Evolutionary conservation across 768 basidiomycete genomes (phyloP), one percentile per base, ranked within the genome.

Genomic region (Auricularia sp.): DNA sequence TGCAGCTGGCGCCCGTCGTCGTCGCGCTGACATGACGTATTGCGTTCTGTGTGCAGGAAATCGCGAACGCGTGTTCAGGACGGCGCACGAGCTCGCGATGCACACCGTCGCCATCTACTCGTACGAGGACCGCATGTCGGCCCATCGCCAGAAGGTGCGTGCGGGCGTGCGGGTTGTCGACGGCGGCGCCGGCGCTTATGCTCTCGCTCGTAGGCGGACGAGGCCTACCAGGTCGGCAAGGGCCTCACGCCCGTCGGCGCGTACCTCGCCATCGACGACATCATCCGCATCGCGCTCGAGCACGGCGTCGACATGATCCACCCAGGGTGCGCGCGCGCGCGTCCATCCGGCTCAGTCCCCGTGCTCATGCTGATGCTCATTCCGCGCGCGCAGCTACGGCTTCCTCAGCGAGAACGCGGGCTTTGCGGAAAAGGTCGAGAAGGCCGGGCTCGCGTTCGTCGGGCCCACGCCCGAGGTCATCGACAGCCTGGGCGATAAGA

Each of bases 251-350:
- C 97, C 37, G 97, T 99, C 47, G 97, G 82, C 18, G 97, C 97
- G 10, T 99, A 99, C 76, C 89, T 99, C 68, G 89, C 95, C 2
- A 95, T 98, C 75, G 94, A 98, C 70, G 94, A 97, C 72, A 98
- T 99, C 76, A 94, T 99, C 77, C 80, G 87, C 68, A 89, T 94
- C 69, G 93, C 94, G n/a, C 82, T 98, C 54, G 95, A 98, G 76
- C 94, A 98, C 76, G 95, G 93, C 33, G 97, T 99, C 33, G 96
- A 98, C 75, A 98, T 99, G 97, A 98, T 99, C 73, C 97, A 98
- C 77, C 97, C 94, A 11, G 94, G 95, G 92, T 94, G 70, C 72
- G 81, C 54, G 37, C 29, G 24, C 61, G 37, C 42, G 54, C 34
- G 33, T 14, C 14, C 24, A 21, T 14, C 16, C 51, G 35, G 45